These are phyloP conservation scores for Acaromyces ingoldii DNA, from an alignment of 1,284 basidiomycete genomes.

Conservation along the genomic window DNA sequence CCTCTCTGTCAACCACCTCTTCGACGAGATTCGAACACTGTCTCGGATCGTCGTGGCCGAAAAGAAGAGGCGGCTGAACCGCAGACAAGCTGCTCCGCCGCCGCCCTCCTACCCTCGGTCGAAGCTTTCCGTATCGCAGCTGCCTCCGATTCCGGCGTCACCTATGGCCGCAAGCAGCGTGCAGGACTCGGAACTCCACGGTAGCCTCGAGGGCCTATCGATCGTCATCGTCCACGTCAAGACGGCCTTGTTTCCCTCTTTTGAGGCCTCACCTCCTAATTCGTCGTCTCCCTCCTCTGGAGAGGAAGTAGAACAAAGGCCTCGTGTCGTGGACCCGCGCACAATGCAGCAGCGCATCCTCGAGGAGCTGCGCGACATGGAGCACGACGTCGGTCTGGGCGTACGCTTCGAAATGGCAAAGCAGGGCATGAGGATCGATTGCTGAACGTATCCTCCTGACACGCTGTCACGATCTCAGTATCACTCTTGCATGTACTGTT, in stretches of 20 bases:
- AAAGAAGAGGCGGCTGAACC: not conserved
- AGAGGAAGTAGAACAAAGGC: not conserved
- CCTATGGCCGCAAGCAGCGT: not conserved
- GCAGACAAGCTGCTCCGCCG: not conserved
- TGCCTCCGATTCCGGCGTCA: not conserved
- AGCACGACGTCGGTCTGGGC: slow-evolving; percentile 20
- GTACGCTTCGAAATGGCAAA: slow-evolving; percentile 39
- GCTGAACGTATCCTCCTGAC: not conserved
- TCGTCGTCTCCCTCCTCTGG: not conserved
- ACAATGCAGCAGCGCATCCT: slow-evolving; percentile 36
- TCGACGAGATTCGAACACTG: slow-evolving; percentile 35
- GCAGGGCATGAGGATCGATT: slow-evolving; percentile 43
- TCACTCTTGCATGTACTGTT: too few relatives aligned
- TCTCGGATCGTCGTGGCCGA: slow-evolving; percentile 25
- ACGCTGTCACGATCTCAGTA: too few relatives aligned
- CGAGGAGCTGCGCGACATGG: slow-evolving; percentile 26
- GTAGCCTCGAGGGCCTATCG: slow-evolving; percentile 23
- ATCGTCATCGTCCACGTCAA: slow-evolving; percentile 45
- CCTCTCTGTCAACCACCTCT: slow-evolving; percentile 34
- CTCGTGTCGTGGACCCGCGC: slow-evolving; percentile 17
- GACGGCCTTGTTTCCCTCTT: slow-evolving; percentile 36
- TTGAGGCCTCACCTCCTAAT: slow-evolving; percentile 4
- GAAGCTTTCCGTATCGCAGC: not conserved
- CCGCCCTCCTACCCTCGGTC: not conserved
- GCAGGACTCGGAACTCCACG: slow-evolving; percentile 18